phyloP scores from a whole-genome alignment of 163 green algal genomes.

The Scenedesmus sp. region DNA sequence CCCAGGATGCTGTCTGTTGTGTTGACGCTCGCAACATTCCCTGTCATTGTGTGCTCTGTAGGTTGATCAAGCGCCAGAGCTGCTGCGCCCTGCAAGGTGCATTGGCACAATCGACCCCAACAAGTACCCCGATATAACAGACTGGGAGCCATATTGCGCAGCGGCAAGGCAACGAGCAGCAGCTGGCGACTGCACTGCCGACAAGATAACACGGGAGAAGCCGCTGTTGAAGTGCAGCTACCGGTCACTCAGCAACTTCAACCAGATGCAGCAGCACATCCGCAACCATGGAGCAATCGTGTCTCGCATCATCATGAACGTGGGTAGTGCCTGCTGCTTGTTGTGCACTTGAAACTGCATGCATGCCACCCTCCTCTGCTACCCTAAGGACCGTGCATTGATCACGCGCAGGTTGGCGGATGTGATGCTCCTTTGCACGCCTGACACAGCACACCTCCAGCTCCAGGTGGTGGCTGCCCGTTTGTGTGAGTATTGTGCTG shows the following conservation, averaged over 20 bases:
- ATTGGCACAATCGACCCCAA: background rate
- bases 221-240: background rate
- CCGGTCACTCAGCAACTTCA: constrained; percentile 17
- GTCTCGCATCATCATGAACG: constrained; percentile 2
- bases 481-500: no score
- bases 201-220: background rate
- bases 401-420: no score
- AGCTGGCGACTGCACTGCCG: background rate
- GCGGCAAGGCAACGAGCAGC: background rate
- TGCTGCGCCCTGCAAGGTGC: background rate
- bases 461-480: no score
- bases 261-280: constrained; percentile 39
- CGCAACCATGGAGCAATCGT: constrained; percentile 28
- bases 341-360: background rate
- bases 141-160: background rate
- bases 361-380: no score
- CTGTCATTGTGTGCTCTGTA: background rate
- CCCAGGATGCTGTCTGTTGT: no score
- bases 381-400: no score
- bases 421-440: no score
- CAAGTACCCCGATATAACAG: background rate
- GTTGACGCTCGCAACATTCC: no score
- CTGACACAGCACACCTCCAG: no score
- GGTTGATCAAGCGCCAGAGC: background rate
- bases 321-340: background rate